These are phyloP conservation scores for Diaporthe sp. DNA, from an alignment of 2,329 filamentous ascomycete genomes.

Conservation along the genomic window DNA sequence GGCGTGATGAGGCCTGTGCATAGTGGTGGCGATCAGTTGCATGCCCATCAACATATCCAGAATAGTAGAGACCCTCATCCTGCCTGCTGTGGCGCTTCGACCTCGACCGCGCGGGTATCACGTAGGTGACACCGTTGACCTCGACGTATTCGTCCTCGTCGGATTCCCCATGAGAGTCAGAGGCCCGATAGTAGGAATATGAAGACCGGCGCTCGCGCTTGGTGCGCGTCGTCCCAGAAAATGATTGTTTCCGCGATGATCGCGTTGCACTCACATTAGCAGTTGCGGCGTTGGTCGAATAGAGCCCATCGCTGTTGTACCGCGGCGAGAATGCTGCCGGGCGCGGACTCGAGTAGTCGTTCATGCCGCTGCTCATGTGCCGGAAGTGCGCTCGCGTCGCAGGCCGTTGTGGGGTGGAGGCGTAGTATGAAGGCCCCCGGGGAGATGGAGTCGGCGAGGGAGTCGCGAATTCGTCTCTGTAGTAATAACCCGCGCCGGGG, in stretches of 20 bases:
- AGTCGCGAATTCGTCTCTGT: constrained; percentile 60
- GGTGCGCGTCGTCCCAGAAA: constrained; percentile 58
- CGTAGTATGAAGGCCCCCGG: constrained; percentile 59
- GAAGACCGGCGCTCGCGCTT: constrained; percentile 69
- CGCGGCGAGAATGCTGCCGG: constrained; percentile 68
- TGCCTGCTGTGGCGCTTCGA: constrained; percentile 53
- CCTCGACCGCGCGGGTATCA: constrained; percentile 65
- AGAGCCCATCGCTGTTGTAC: constrained; percentile 72
- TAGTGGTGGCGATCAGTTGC: constrained; percentile 71
- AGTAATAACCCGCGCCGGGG: constrained; percentile 65
- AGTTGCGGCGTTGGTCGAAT: constrained; percentile 61
- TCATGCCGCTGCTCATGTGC: constrained; percentile 56
- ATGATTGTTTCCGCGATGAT: constrained; percentile 62
- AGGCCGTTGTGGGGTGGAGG: constrained; percentile 63
- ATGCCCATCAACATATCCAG: constrained; percentile 64
- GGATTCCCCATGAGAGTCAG: constrained; percentile 71
- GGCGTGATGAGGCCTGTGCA: constrained; percentile 56
- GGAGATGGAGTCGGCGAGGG: constrained; percentile 70
- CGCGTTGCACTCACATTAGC: constrained; percentile 73
- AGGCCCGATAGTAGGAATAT: constrained; percentile 70
- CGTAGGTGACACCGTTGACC: constrained; percentile 64
- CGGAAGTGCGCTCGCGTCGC: constrained; percentile 66
- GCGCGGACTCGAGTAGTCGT: constrained; percentile 57
- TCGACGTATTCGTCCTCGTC: constrained; percentile 74
- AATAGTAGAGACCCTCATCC: constrained; percentile 49